These are phyloP conservation scores for Cyberlindnera euphorbiae DNA, from an alignment of 805 yeast species.

Conservation along the genomic window DNA sequence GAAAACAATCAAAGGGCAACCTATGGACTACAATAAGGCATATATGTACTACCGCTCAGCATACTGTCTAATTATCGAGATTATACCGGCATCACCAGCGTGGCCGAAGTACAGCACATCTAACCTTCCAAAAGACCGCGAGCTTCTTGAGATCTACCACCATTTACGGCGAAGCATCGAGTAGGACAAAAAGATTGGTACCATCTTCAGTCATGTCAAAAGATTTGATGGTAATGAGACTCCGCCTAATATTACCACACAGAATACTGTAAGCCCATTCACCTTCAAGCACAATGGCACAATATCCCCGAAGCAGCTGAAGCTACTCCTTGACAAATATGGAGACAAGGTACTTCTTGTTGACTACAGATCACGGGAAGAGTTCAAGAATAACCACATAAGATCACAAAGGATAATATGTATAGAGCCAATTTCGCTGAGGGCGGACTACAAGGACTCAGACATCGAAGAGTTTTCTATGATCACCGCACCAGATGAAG, in stretches of 20 bases:
- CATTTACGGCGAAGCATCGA: neutral
- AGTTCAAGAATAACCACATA: constrained; percentile 62
- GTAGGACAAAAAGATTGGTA: constrained; percentile 6
- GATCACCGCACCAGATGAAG: constrained; percentile 50
- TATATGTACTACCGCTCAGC: constrained; percentile 14
- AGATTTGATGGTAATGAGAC: constrained; percentile 1
- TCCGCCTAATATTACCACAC: no score
- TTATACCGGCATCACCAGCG: constrained; percentile 7
- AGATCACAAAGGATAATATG: constrained; percentile 55
- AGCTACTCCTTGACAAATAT: constrained; percentile 11
- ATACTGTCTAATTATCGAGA: constrained; percentile 1
- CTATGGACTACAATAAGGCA: constrained; percentile 15
- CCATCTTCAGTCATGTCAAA: constrained; percentile 5
- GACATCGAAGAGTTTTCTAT: constrained; percentile 64
- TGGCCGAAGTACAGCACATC: constrained; percentile 3
- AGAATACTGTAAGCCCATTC: constrained; percentile 11
- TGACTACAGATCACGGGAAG: constrained; percentile 62
- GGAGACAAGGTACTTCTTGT: constrained; percentile 45
- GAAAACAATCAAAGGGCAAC: constrained; percentile 7
- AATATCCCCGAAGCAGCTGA: constrained; percentile 14
- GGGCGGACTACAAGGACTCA: constrained; percentile 47
- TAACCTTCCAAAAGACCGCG: constrained; percentile 1
- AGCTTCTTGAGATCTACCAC: constrained; percentile 1
- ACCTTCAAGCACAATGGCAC: constrained; percentile 14
- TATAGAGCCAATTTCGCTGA: constrained; percentile 65